Conservation (phyloP, 2,329 filamentous ascomycete genomes). For the Coniochaeta sp. region DNA sequence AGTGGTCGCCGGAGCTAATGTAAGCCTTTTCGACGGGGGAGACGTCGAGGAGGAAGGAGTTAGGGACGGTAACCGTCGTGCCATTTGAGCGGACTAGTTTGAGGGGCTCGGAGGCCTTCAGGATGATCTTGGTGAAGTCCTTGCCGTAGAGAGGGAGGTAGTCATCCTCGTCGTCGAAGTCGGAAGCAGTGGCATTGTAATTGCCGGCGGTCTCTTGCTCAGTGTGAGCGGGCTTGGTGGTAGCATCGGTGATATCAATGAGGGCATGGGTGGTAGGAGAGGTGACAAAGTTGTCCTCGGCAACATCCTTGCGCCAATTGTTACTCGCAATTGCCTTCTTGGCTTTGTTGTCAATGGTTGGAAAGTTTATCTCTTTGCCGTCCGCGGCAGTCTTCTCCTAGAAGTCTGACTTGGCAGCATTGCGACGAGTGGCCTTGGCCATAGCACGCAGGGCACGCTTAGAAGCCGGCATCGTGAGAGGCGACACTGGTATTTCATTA, state of each 20-base stretch:
- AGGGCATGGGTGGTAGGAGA: background rate
- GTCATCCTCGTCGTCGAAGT: background rate
- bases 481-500: background rate
- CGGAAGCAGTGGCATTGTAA: background rate
- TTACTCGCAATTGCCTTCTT: background rate
- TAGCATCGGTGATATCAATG: no score
- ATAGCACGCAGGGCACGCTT: background rate
- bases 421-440: constrained; percentile 1
- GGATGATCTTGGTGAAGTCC: constrained; percentile 1
- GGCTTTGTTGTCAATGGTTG: background rate
- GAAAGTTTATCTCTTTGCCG: background rate
- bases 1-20: background rate
- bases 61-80: constrained; percentile 7
- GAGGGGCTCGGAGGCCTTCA: background rate
- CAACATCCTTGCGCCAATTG: constrained; percentile 1
- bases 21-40: constrained; percentile 6
- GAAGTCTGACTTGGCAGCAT: constrained; percentile 1
- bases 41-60: constrained; percentile 4
- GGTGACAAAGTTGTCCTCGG: background rate
- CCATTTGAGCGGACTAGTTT: background rate
- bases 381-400: constrained; percentile 2
- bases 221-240: background rate
- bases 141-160: background rate
- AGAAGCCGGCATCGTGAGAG: background rate
- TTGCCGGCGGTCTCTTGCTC: background rate